Evolutionary conservation across 2,329 filamentous ascomycete genomes (phyloP).

Genomic region (Epicoccum sorghinum): DNA sequence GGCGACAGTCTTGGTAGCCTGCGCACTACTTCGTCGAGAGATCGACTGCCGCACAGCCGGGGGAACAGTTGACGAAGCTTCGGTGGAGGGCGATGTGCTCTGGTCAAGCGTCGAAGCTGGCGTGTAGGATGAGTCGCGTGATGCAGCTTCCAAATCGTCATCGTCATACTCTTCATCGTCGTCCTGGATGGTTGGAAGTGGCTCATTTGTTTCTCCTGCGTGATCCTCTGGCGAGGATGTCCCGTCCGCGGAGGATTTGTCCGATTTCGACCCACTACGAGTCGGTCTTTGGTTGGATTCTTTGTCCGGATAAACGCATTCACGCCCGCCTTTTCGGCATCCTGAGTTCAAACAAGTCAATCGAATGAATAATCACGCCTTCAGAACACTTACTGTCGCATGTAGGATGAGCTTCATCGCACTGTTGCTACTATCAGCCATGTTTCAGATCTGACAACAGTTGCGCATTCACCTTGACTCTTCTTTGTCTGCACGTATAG

Average conservation of each 20-base stretch:
- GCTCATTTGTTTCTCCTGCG: conserved; percentile 50
- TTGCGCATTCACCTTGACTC: conserved; percentile 69
- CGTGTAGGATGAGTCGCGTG: conserved; percentile 47
- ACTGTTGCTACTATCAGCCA: conserved; percentile 60
- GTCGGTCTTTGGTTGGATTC: conserved; percentile 59
- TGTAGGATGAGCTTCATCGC: conserved; percentile 84
- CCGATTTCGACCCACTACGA: conserved; percentile 53
- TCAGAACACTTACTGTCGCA: conserved; percentile 69
- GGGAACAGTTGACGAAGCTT: conserved; percentile 49
- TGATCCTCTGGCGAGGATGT: conserved; percentile 60
- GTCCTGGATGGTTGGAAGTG: conserved; percentile 48
- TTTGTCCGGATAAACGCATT: conserved; percentile 86
- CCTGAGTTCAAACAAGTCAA: conserved; percentile 56
- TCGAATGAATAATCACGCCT: background rate
- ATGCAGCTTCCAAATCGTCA: conserved; percentile 32
- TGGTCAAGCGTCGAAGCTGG: conserved; percentile 52
- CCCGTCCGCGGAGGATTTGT: conserved; percentile 53
- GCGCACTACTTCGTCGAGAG: conserved; percentile 43
- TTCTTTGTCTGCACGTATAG: conserved; percentile 85
- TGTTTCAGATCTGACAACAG: background rate
- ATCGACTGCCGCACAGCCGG: conserved; percentile 35
- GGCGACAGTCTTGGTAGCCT: conserved; percentile 25
- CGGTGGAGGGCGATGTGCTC: conserved; percentile 60
- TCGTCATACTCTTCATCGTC: conserved; percentile 56
- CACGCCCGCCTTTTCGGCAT: conserved; percentile 88